These are phyloP conservation scores for Physcomitrellopsis africana DNA, from an alignment of 225 moss, liverwort and hornwort species.

Conservation along the genomic window DNA sequence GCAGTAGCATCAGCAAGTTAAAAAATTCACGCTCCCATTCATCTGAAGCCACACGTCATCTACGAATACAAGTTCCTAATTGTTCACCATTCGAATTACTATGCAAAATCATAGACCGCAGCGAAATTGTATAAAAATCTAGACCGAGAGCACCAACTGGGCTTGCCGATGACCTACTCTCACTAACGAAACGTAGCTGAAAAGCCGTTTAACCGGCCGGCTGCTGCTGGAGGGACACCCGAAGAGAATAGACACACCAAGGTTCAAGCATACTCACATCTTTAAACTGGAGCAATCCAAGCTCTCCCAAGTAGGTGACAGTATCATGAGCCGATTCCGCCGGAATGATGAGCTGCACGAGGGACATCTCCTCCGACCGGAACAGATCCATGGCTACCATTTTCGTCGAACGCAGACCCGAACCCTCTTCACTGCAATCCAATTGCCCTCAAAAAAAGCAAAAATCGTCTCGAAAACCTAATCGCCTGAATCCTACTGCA, in stretches of 20 bases:
- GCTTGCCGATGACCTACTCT: not conserved
- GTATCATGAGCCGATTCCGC: slow-evolving; percentile 97
- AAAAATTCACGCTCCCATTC: not conserved
- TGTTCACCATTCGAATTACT: not conserved
- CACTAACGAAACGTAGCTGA: not conserved
- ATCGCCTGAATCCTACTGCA: not conserved
- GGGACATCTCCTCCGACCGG: slow-evolving; percentile 94
- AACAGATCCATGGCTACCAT: slow-evolving; percentile 95
- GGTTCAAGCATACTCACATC: slow-evolving; percentile 56
- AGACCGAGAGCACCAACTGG: not conserved
- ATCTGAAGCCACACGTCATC: not conserved
- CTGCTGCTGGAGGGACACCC: not conserved
- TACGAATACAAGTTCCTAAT: not conserved
- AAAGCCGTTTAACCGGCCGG: not conserved
- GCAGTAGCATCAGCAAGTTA: not conserved
- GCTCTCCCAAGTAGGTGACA: slow-evolving; percentile 85
- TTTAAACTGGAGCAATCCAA: slow-evolving; percentile 94
- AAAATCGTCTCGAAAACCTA: not conserved
- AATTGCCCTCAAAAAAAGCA: not conserved
- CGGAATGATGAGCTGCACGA: slow-evolving; percentile 95
- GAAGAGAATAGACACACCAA: not conserved
- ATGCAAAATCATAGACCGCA: not conserved
- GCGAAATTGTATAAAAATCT: slow-evolving; percentile 13
- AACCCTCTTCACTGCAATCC: slow-evolving; percentile 4
- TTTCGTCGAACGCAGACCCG: slow-evolving; percentile 27